A percentile compares a stretch with the other conserved stretches of the same genome.
phyloP scores from a whole-genome alignment of 768 basidiomycete species.

The Lactarius indigo region DNA sequence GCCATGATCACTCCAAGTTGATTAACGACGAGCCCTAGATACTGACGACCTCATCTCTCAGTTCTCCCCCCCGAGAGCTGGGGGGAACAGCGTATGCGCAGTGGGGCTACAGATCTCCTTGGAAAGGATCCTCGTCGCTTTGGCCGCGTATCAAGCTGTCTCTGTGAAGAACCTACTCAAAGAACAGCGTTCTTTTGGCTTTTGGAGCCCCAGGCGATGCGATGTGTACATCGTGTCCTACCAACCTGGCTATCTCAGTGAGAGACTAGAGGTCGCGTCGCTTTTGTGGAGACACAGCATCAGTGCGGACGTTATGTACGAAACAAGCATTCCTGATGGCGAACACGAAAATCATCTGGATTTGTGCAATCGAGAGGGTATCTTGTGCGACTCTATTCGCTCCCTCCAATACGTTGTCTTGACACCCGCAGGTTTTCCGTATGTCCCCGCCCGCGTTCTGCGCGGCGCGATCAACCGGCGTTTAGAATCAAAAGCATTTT shows the following conservation, averaged over 20 bases:
- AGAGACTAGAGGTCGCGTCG: conserved; percentile 72
- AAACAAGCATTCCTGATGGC: conserved; percentile 57
- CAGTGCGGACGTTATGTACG: conserved; percentile 87
- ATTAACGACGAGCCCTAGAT: conserved; percentile 41
- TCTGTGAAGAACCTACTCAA: conserved; percentile 69
- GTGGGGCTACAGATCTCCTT: conserved; percentile 73
- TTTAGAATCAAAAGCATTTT: conserved; percentile 85
- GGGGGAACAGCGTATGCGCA: conserved; percentile 56
- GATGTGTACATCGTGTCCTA: conserved; percentile 85
- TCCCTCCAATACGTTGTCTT: neutral
- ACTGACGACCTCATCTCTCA: conserved; percentile 66
- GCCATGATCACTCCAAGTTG: conserved; percentile 1
- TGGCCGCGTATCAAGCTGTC: conserved; percentile 64
- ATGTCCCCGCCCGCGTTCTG: conserved; percentile 51
- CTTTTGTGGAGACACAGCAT: conserved; percentile 79
- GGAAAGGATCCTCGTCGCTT: conserved; percentile 67
- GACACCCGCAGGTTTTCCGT: conserved; percentile 43
- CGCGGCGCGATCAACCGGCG: conserved; percentile 56
- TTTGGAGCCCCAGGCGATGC: conserved; percentile 85
- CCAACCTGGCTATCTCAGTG: conserved; percentile 68
- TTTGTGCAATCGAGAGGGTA: conserved; percentile 74
- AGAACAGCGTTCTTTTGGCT: conserved; percentile 79
- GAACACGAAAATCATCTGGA: conserved; percentile 67
- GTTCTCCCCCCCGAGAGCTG: conserved; percentile 53
- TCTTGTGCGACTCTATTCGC: conserved; percentile 49